Evolutionary conservation across 306 rosid genomes (phyloP), one percentile per base, ranked within the genome.

Genomic region (Styphnolobium japonicum): DNA sequence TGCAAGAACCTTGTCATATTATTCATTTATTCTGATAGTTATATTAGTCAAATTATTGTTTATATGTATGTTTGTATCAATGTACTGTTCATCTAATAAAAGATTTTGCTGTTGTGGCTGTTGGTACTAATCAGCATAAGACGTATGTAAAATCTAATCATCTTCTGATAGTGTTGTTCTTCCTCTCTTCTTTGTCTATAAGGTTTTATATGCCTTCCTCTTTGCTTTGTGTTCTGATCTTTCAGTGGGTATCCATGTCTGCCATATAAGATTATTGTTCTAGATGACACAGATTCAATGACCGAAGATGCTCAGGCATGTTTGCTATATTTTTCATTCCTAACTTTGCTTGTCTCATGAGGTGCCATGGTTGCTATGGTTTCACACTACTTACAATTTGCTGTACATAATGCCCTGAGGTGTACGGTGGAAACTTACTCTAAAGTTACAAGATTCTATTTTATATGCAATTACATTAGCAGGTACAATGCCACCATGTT

Each of bases 261-360:
- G 12, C 98, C 97, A 4, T 95, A 73, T 81, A 95, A 95, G 90
- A 93, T 95, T 61, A 93, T 95, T 69, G 93, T 95, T 66, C 90
- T 95, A 1, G 99, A 95, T 29, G 99, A 95, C 86, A 98, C 99
- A 0, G 99, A 95, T 84, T 95, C 99, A 58, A 95, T 95, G 98
- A 93, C 98, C 0, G 98, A 95, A 90, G 98, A 95, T 87, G 98
- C 99, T 89, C 98, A 91, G 96, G 98, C 76, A 88, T 62, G 84
- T 62, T 67, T 83, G 0, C 61, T 73, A 11, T 51, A 36, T 51
- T 7, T 85, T 73, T 42, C 12, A 36, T 52, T 5, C 48, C 43
- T 40, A 39, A 43, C 31, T 43, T 58, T 22, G 51, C 31, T 43
- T 19, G 27, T 43, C 7, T 31, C 1, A 4, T 62, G 10, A 46